phyloP scores from a whole-genome alignment of 805 yeast species.

The Debaryomyces castellii region DNA sequence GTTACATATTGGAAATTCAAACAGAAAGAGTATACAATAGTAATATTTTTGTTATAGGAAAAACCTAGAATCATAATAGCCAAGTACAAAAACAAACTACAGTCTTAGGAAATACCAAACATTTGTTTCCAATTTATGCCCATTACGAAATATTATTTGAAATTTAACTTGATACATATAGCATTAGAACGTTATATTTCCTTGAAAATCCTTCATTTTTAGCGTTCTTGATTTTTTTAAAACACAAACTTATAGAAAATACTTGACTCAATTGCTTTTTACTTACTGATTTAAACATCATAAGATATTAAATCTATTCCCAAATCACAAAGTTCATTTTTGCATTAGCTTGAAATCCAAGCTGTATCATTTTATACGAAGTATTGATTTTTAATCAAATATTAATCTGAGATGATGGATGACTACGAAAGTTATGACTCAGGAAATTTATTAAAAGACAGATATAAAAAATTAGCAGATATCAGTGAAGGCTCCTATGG shows the following conservation, averaged over 20 bases:
- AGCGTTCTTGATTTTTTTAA: not conserved
- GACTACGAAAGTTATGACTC: conserved; percentile 38
- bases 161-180: not conserved
- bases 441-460: conserved; percentile 51
- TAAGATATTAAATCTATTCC: too few relatives aligned
- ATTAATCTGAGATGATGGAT: conserved; percentile 25
- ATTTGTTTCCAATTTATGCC: conserved; percentile 1
- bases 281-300: not conserved
- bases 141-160: not conserved
- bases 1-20: not conserved
- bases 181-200: not conserved
- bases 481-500: conserved; percentile 95
- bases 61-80: not conserved
- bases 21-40: not conserved
- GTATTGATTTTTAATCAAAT: not conserved
- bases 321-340: not conserved
- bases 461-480: conserved; percentile 69
- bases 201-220: not conserved
- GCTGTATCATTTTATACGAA: not conserved
- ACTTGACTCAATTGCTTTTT: not conserved
- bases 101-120: not conserved
- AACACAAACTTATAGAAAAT: not conserved
- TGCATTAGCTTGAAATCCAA: not conserved
- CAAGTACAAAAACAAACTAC: not conserved
- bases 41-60: not conserved